phyloP scores from a whole-genome alignment of 164 flowering plant genomes.

The Buxus sempervirens region DNA sequence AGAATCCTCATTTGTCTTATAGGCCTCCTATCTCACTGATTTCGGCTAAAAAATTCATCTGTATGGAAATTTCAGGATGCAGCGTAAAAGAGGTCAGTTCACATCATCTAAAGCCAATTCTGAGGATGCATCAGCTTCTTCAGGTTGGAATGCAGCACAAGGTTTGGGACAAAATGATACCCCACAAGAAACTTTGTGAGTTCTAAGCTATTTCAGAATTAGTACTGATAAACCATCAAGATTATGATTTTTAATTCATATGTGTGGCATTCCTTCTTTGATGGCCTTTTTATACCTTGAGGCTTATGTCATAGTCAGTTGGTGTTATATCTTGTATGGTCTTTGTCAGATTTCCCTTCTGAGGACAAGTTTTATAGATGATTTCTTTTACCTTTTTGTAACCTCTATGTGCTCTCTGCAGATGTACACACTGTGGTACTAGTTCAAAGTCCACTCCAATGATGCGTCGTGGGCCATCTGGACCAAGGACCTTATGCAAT shows the following conservation, averaged over 20 bases:
- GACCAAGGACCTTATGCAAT: slow-evolving; percentile 70
- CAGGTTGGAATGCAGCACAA: slow-evolving; percentile 29
- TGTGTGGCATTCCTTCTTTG: too few species aligned
- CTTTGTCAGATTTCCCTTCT: not conserved
- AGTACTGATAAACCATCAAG: not conserved
- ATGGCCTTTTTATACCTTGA: too few species aligned
- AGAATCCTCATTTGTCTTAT: too few species aligned
- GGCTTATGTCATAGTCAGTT: too few species aligned
- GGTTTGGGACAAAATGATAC: slow-evolving; percentile 40
- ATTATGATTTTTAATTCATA: not conserved
- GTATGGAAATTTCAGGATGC: slow-evolving; percentile 47
- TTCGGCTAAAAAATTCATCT: not conserved
- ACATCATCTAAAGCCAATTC: slow-evolving; percentile 46
- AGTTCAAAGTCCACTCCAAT: slow-evolving; percentile 65
- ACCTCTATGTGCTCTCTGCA: slow-evolving; percentile 19
- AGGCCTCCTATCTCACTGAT: not conserved
- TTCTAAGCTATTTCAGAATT: slow-evolving; percentile 3
- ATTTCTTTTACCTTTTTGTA: not conserved
- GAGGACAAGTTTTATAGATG: not conserved
- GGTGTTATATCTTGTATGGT: not conserved
- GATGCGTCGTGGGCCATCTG: slow-evolving; percentile 83
- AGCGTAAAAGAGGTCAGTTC: slow-evolving; percentile 70
- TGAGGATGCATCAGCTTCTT: slow-evolving; percentile 42
- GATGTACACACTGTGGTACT: slow-evolving; percentile 62
- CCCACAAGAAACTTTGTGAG: slow-evolving; percentile 49